Evolutionary conservation across 495 filamentous ascomycete species (phyloP), one percentile per base, ranked within the genome.

Genomic region (Hypoxylon rickii): DNA sequence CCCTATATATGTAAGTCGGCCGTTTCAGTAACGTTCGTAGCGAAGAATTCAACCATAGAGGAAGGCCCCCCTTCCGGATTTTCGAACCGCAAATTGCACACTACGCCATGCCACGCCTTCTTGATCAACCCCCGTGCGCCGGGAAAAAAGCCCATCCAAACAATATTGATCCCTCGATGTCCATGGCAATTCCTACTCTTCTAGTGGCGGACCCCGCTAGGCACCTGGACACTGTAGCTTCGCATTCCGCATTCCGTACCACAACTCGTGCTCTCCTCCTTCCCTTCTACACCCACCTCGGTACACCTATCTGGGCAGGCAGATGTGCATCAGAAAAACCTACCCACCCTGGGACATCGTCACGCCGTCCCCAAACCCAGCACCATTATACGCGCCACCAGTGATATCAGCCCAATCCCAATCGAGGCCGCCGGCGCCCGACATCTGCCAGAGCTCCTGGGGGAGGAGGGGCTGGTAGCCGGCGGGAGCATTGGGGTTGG

Each of bases 381-480:
- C 76, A 41, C 74, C 75, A 3, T 77, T 75, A 62, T 80, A 81
- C 3, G 71, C 68, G 2, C 75, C 76, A 6, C 76, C 77, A 38
- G 84, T 88, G 82, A 94, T 87, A 67, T 96, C 91, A 0, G 90
- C 91, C 94, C 95, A 97, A 66, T 97, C 90, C 95, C 95, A 98
- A 66, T 97, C 95, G 16, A 97, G 81, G 11, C 89, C 94, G 86
- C 96, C 96, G 86, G 96, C 95, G 7, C n/a, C n/a, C n/a, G 92
- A 89, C 84, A 96, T 87, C 70, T 91, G 88, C 89, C 92, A 98
- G 44, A 98, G 73, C 76, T 97, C 95, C 63, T 93, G 91, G n/a
- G 94, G 94, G 37, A 97, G 87, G 64, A 96, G 90, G 1, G 92
- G 92, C 58, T 96, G 91, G 66, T 96, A 90, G 67, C 59, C 32